Evolutionary conservation across 2,329 filamentous ascomycete genomes (phyloP).

Genomic region (Fusarium sp.): DNA sequence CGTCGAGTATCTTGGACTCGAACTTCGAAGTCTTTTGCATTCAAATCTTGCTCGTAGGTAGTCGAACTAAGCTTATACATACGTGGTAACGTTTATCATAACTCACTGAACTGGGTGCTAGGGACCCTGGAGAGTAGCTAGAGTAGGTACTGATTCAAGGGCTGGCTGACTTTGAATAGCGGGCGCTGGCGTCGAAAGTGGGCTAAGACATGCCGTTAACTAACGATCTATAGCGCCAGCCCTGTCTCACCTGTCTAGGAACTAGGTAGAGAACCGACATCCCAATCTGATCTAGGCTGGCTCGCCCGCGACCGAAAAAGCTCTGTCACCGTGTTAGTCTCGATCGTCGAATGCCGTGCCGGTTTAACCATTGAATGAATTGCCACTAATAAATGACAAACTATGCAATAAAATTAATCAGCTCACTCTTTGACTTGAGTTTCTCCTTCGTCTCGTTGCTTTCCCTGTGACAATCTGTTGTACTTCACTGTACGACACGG

Average conservation of each 20-base stretch:
- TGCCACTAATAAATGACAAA: slow-evolving; percentile 17
- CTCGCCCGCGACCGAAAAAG: slow-evolving; percentile 1
- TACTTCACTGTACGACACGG: not conserved
- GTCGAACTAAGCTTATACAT: not conserved
- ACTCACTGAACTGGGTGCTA: not conserved
- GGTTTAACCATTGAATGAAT: slow-evolving; percentile 11
- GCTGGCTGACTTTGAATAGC: not conserved
- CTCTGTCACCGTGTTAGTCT: not conserved
- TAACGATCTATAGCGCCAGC: slow-evolving; percentile 6
- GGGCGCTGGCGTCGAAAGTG: not conserved
- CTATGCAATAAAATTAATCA: slow-evolving; percentile 19
- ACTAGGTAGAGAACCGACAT: not conserved
- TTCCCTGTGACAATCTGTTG: not conserved
- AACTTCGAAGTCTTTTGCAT: not conserved
- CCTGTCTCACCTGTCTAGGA: not conserved
- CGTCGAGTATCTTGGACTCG: not conserved
- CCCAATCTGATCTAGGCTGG: slow-evolving; percentile 6
- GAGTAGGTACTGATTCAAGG: not conserved
- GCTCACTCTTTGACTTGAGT: slow-evolving; percentile 13
- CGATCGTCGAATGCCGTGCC: not conserved
- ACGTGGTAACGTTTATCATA: not conserved
- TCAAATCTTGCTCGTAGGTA: not conserved
- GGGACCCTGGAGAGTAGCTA: not conserved
- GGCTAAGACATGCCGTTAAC: not conserved
- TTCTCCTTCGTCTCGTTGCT: not conserved